phyloP scores from a whole-genome alignment of 1,284 basidiomycete genomes.

The Peniophora sp. region DNA sequence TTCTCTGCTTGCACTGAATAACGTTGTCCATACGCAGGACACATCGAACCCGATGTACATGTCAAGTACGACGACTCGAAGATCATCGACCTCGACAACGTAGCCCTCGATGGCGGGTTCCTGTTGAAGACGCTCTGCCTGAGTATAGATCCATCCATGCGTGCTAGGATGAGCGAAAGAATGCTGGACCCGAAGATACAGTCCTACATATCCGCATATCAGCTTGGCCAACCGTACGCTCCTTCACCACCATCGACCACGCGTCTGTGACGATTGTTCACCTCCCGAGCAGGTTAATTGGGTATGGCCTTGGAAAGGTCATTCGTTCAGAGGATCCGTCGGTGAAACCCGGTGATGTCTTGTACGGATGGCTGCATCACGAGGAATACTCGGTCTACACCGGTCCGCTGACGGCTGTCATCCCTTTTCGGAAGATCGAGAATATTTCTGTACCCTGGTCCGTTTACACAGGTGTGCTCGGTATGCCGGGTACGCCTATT shows the following conservation, averaged over 20 bases:
- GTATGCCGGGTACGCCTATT: constrained; percentile 27
- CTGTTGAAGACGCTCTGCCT: constrained; percentile 26
- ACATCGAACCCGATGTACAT: constrained; percentile 20
- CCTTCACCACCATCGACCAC: background rate
- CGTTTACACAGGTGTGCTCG: constrained; percentile 38
- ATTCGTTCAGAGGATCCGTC: constrained; percentile 21
- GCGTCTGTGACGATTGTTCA: constrained; percentile 10
- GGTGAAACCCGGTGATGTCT: constrained; percentile 21
- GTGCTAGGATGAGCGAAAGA: constrained; percentile 18
- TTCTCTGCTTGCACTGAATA: constrained; percentile 8
- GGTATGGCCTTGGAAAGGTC: constrained; percentile 19
- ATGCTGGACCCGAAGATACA: constrained; percentile 12
- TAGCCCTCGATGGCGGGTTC: constrained; percentile 26
- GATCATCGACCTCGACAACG: constrained; percentile 29
- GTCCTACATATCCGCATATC: background rate
- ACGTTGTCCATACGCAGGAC: constrained; percentile 5
- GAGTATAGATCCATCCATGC: constrained; percentile 29
- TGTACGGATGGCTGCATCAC: constrained; percentile 21
- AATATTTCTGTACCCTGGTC: constrained; percentile 33
- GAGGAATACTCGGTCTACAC: constrained; percentile 18
- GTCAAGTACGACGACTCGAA: constrained; percentile 21
- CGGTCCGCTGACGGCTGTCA: constrained; percentile 2
- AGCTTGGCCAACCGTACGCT: background rate
- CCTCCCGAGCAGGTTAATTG: constrained; percentile 20
- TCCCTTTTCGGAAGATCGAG: constrained; percentile 20